phyloP scores from a whole-genome alignment of 1,284 basidiomycete genomes.

The Taiwanofungus camphoratus region DNA sequence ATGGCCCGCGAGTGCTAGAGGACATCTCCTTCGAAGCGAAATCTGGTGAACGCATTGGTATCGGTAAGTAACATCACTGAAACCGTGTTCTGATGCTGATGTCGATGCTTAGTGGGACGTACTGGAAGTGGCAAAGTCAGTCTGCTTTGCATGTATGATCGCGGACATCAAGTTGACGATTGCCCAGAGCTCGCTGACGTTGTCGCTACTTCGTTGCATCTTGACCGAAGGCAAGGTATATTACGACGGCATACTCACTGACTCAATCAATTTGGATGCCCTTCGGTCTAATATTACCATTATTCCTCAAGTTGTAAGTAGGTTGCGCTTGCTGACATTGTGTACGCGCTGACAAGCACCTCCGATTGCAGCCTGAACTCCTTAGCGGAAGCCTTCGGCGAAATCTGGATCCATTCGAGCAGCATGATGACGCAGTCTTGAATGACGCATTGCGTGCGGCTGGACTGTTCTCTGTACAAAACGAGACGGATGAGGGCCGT shows the following conservation, averaged over 20 bases:
- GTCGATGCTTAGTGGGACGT: conserved; percentile 41
- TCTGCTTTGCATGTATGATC: conserved; percentile 19
- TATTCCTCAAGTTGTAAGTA: conserved; percentile 35
- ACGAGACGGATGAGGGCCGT: conserved; percentile 22
- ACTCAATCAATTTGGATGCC: conserved; percentile 56
- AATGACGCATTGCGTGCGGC: conserved; percentile 28
- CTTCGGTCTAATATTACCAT: conserved; percentile 44
- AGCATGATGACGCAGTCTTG: conserved; percentile 41
- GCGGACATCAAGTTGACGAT: conserved; percentile 31
- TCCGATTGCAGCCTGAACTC: conserved; percentile 31
- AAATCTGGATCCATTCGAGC: conserved; percentile 42
- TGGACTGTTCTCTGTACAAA: conserved; percentile 26
- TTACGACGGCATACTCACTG: conserved; percentile 29
- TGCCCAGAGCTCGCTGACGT: conserved; percentile 36
- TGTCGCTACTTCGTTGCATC: conserved; percentile 41
- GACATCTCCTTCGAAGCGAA: conserved; percentile 43
- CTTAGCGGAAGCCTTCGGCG: conserved; percentile 30
- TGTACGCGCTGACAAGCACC: not conserved
- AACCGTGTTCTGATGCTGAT: conserved; percentile 13
- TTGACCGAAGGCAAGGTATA: conserved; percentile 40
- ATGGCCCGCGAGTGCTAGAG: conserved; percentile 41
- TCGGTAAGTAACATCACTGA: conserved; percentile 46
- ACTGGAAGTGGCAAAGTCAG: conserved; percentile 69
- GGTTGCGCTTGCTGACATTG: not conserved
- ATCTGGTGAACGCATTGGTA: conserved; percentile 47